Base-by-base conservation (phyloP, 306 rosid species). In the Luffa acutangula region DNA sequence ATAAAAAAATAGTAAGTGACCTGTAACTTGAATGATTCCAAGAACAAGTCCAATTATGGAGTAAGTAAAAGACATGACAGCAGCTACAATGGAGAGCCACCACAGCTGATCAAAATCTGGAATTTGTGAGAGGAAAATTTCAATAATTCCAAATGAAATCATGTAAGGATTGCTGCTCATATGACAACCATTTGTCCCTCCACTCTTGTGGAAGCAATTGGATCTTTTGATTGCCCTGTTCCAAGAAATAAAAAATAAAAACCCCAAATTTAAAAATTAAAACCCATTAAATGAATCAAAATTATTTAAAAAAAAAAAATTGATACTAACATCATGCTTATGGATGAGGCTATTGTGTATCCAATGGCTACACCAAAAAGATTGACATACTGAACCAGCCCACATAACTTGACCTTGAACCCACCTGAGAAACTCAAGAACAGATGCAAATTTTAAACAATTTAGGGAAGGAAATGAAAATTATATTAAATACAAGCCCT, bases 1-100 rank as follows among this genome's bases (percentile, higher is more conserved):
- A 25, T 25, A 25, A 25, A 25, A 0, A 25, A 9, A 9, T 9
- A 36, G 42, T 2, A 13, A 4, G 42, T 9, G 65, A 80, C 90
- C 86, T 65, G 78, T 57, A 48, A 84, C 78, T 78, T 74, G 69
- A 12, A 52, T 43, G 58, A 84, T 5, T 6, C 91, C 89, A 67
- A 93, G 89, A 43, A 81, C 86, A 77, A 93, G 76, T 81, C 97
- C 93, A 63, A 91, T 89, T 76, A 83, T 83, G 76, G 97, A 86
- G 86, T 90, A 93, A 59, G 82, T 75, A 78, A 93, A 90, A 65
- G 97, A 93, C 91, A 87, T 93, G 72, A 89, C 64, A 67, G 97
- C 96, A 65, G 96, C 97, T 1, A 90, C 63, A 72, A 87, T 13
- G n/a, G 97, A 93, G 42, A 93, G 81, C 97, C 96, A 90, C 53